These are phyloP conservation scores for Sclerotinia subarctica DNA, from an alignment of 2,329 filamentous ascomycete species.

Conservation along the genomic window DNA sequence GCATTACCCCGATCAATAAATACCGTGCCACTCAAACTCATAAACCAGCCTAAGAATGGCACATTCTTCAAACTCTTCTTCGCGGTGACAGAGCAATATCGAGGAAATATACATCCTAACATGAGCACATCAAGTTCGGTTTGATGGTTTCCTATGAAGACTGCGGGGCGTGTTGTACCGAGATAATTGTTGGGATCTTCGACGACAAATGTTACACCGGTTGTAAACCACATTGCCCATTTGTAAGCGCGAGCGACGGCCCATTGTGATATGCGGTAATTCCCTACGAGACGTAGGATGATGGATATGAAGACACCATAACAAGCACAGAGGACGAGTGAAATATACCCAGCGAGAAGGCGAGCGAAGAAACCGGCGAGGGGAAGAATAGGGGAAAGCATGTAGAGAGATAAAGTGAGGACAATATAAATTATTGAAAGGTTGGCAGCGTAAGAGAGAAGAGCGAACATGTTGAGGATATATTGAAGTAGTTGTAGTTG, in stretches of 20 bases:
- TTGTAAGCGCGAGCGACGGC: conserved; percentile 76
- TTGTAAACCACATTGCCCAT: conserved; percentile 68
- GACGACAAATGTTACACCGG: conserved; percentile 75
- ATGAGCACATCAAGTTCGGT: conserved; percentile 92
- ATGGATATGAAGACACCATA: conserved; percentile 77
- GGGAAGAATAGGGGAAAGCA: conserved; percentile 56
- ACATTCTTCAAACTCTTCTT: conserved; percentile 78
- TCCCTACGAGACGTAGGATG: conserved; percentile 65
- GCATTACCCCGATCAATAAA: conserved; percentile 93
- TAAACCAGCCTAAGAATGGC: conserved; percentile 94
- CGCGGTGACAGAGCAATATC: conserved; percentile 87
- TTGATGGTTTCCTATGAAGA: conserved; percentile 95
- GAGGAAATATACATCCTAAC: conserved; percentile 84
- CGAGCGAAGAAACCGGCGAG: conserved; percentile 67
- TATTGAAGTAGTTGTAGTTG: neutral
- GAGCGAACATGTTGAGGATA: conserved; percentile 31
- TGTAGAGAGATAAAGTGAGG: conserved; percentile 56
- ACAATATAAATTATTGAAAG: conserved; percentile 51
- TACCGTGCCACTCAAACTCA: conserved; percentile 79
- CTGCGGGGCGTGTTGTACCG: conserved; percentile 66
- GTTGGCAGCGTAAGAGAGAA: conserved; percentile 42
- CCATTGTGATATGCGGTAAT: conserved; percentile 81
- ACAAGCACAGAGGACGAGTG: conserved; percentile 56
- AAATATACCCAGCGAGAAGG: conserved; percentile 62
- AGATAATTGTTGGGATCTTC: conserved; percentile 60